Conservation (phyloP, 2,329 filamentous ascomycete genomes). For the Penicillium sp. region DNA sequence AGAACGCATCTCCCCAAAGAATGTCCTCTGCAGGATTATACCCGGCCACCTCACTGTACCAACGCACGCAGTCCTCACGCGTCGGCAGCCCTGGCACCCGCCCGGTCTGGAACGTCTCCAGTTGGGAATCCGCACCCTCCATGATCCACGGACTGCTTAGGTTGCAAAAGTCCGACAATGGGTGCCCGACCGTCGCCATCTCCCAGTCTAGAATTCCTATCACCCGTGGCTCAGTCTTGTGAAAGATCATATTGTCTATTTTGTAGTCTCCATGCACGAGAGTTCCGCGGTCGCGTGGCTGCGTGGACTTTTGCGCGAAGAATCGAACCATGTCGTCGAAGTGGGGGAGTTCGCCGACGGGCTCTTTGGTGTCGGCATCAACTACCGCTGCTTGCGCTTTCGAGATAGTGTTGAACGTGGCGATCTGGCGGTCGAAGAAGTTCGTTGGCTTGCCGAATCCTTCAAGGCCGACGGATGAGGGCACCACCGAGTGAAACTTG, state of each 20-base stretch:
- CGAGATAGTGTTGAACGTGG: conserved; percentile 78
- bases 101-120: conserved; percentile 60
- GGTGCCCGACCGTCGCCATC: conserved; percentile 97
- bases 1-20: conserved; percentile 66
- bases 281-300: conserved; percentile 75
- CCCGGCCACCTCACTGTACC: conserved; percentile 68
- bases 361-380: conserved; percentile 73
- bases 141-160: conserved; percentile 53
- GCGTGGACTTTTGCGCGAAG: conserved; percentile 67
- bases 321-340: conserved; percentile 78
- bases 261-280: conserved; percentile 97
- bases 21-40: conserved; percentile 66
- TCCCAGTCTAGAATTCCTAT: conserved; percentile 98
- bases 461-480: conserved; percentile 66
- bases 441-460: conserved; percentile 71
- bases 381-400: conserved; percentile 71
- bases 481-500: conserved; percentile 76
- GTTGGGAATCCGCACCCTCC: conserved; percentile 36
- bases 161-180: conserved; percentile 86
- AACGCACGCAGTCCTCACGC: conserved; percentile 59
- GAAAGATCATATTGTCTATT: conserved; percentile 87
- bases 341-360: conserved; percentile 81
- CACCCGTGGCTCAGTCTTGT: conserved; percentile 81
- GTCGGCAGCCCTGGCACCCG: conserved; percentile 67
- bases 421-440: conserved; percentile 85